Percentiles rank a stretch among this genome's conserved stretches.
Conservation (phyloP, 345 rosid genomes). For the Nasturtium officinale region DNA sequence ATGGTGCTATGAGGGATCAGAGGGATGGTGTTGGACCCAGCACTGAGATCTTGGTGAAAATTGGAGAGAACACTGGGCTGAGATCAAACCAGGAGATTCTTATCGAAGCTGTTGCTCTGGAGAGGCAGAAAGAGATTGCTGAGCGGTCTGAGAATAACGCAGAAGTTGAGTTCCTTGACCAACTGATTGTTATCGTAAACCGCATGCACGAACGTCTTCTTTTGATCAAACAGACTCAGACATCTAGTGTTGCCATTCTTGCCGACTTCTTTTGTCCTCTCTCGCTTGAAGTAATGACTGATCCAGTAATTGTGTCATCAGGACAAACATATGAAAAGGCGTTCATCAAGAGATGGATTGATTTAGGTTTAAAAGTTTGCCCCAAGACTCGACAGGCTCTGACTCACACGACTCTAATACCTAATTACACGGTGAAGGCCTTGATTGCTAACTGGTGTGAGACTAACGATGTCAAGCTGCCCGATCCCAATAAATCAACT, state of each 20-base stretch:
- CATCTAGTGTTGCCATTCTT: slow-evolving; percentile 78
- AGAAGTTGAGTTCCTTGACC: slow-evolving; percentile 78
- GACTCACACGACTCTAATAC: slow-evolving; percentile 76
- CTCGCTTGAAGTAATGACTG: slow-evolving; percentile 94
- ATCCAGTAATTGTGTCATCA: slow-evolving; percentile 93
- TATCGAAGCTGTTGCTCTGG: slow-evolving; percentile 93
- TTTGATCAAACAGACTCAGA: slow-evolving; percentile 71
- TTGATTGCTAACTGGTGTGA: slow-evolving; percentile 95
- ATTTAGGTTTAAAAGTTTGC: slow-evolving; percentile 87
- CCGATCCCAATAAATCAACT: slow-evolving; percentile 65
- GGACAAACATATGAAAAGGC: slow-evolving; percentile 96
- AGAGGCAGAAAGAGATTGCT: slow-evolving; percentile 90
- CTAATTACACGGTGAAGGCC: slow-evolving; percentile 97
- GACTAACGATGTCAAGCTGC: slow-evolving; percentile 77
- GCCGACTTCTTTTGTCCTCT: slow-evolving; percentile 97
- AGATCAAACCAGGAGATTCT: slow-evolving; percentile 89
- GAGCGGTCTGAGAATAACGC: slow-evolving; percentile 79
- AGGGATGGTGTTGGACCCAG: slow-evolving; percentile 60
- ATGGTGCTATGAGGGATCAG: slow-evolving; percentile 64
- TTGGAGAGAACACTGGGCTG: slow-evolving; percentile 70
- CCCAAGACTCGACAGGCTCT: slow-evolving; percentile 91
- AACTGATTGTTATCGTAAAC: slow-evolving; percentile 64
- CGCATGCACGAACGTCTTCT: slow-evolving; percentile 80
- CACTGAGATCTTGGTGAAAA: slow-evolving; percentile 67
- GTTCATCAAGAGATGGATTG: slow-evolving; percentile 90